Conservation (phyloP, 805 yeast genomes). For the Zygoascus flipseniorum region DNA sequence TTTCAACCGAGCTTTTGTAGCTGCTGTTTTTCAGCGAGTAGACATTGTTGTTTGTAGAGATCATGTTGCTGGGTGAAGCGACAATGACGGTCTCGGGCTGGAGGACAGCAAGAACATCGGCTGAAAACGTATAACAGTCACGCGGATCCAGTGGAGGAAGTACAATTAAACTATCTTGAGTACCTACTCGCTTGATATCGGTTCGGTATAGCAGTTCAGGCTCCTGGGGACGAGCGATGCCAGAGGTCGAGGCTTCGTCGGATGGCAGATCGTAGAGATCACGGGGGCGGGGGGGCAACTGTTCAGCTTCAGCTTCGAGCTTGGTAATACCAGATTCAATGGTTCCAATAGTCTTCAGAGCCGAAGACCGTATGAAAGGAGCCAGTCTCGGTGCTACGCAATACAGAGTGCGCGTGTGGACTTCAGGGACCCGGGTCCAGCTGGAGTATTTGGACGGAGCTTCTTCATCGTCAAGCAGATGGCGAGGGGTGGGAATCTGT, state of each 20-base stretch:
- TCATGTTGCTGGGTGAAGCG: slow-evolving; percentile 12
- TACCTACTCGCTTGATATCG: slow-evolving; percentile 3
- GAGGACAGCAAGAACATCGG: slow-evolving; percentile 8
- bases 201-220: slow-evolving; percentile 1
- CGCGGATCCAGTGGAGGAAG: slow-evolving; percentile 12
- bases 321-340: slow-evolving; percentile 1
- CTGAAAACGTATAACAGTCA: slow-evolving; percentile 12
- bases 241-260: slow-evolving; percentile 6
- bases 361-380: slow-evolving; percentile 2
- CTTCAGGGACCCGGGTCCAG: slow-evolving; percentile 10
- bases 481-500: slow-evolving; percentile 43
- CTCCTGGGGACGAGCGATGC: slow-evolving; percentile 1
- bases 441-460: slow-evolving; percentile 9
- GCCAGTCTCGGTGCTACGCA: slow-evolving; percentile 14
- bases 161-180: slow-evolving; percentile 5
- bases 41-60: slow-evolving; percentile 4
- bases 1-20: background rate
- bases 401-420: background rate
- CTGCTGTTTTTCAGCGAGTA: slow-evolving; percentile 10
- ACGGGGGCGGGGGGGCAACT: background rate
- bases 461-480: slow-evolving; percentile 39
- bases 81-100: slow-evolving; percentile 9
- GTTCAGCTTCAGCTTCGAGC: background rate
- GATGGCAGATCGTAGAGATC: slow-evolving; percentile 12
- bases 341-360: background rate